Evolutionary conservation across 371 early-diverging fungal genomes (phyloP).

Genomic region (Parasitella parasitica): DNA sequence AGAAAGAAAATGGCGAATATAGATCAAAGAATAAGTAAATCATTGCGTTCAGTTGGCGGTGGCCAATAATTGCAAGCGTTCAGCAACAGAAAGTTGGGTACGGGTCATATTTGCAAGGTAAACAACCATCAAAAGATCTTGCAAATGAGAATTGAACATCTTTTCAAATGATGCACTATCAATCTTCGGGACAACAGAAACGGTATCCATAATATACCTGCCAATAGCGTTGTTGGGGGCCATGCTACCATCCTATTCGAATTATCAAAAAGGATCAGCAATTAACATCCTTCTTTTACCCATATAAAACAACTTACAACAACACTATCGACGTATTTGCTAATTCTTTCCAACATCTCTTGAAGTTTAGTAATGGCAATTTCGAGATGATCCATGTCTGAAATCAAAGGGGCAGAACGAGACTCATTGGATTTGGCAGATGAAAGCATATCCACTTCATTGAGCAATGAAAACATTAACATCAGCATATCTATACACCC

Average conservation of each 20-base stretch:
- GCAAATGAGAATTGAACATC: conserved; percentile 89
- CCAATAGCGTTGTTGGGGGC: conserved; percentile 83
- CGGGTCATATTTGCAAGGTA: conserved; percentile 94
- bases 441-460: conserved; percentile 80
- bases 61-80: conserved; percentile 81
- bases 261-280: background rate
- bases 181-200: conserved; percentile 87
- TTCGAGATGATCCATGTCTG: conserved; percentile 92
- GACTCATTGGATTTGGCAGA: conserved; percentile 65
- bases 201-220: conserved; percentile 90
- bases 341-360: conserved; percentile 84
- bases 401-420: conserved; percentile 61
- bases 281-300: background rate
- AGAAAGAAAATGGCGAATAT: background rate
- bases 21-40: background rate
- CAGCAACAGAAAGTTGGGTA: conserved; percentile 91
- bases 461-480: background rate
- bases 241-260: conserved; percentile 52
- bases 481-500: too few species aligned
- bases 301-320: conserved; percentile 49
- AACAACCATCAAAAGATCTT: conserved; percentile 94
- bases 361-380: conserved; percentile 74
- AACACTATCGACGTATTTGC: conserved; percentile 80
- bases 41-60: conserved; percentile 28
- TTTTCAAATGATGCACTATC: conserved; percentile 84